Evolutionary conservation across 2,329 filamentous ascomycete genomes (phyloP).

Genomic region (Clonostachys chloroleuca): DNA sequence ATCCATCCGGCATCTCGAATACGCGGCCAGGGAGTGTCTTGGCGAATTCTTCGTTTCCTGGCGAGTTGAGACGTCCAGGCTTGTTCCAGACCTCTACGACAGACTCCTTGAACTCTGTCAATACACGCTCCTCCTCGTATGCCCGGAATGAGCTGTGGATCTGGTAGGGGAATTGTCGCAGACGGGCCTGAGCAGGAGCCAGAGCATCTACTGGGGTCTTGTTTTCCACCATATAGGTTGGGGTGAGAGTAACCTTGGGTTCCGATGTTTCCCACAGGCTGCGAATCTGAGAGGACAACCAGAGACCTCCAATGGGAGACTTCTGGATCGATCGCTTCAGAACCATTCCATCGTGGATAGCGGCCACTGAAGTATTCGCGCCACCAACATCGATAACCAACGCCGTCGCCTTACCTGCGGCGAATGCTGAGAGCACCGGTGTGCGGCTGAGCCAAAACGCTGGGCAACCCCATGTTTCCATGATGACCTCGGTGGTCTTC

Average conservation of each 20-base stretch:
- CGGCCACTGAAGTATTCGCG: constrained; percentile 81
- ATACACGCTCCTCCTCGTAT: constrained; percentile 86
- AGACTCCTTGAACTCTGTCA: constrained; percentile 97
- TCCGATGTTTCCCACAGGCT: constrained; percentile 69
- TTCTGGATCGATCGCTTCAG: constrained; percentile 85
- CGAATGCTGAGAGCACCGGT: constrained; percentile 86
- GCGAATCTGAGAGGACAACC: constrained; percentile 84
- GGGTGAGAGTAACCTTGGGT: constrained; percentile 68
- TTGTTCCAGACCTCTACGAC: constrained; percentile 92
- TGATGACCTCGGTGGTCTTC: constrained; percentile 91
- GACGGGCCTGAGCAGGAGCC: constrained; percentile 70
- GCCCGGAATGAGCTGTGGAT: constrained; percentile 68
- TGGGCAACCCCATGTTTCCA: constrained; percentile 94
- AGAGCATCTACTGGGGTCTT: constrained; percentile 88
- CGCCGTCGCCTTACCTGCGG: constrained; percentile 87
- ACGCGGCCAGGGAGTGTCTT: constrained; percentile 73
- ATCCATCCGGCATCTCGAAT: constrained; percentile 96
- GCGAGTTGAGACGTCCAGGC: constrained; percentile 60
- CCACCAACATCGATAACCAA: constrained; percentile 91
- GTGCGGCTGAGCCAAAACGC: constrained; percentile 91
- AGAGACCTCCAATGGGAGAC: constrained; percentile 82
- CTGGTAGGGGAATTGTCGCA: constrained; percentile 62
- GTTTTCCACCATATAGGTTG: constrained; percentile 82
- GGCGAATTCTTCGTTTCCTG: constrained; percentile 72
- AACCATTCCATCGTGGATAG: constrained; percentile 91